A percentile compares a stretch with the other conserved stretches of the same genome.
These are phyloP conservation scores for Eryngium alpinum DNA, from an alignment of 140 eudicot genomes.

Conservation along the genomic window DNA sequence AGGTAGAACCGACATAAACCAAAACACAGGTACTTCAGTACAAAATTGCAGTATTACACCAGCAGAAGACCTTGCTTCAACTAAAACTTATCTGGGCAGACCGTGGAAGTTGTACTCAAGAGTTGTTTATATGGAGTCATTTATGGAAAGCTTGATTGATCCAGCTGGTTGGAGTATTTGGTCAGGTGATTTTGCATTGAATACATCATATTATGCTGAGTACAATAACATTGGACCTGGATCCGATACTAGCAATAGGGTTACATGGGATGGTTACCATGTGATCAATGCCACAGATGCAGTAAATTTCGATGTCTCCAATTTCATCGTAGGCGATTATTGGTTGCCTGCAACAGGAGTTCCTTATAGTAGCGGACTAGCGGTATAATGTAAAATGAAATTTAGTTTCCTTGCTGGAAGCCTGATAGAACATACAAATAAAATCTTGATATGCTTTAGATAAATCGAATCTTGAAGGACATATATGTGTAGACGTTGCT, in stretches of 20 bases:
- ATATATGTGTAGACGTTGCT: no score
- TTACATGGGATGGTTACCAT: neutral
- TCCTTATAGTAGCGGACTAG: neutral
- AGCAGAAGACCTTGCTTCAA: neutral
- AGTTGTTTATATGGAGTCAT: constrained; percentile 4
- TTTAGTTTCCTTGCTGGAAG: neutral
- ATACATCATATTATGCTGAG: constrained; percentile 1
- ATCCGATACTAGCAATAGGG: neutral
- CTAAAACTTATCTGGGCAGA: constrained; percentile 4
- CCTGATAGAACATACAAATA: no score
- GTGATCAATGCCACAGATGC: constrained; percentile 5
- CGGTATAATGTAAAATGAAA: neutral
- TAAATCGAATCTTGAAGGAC: no score
- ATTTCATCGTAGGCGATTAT: neutral
- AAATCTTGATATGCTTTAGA: no score
- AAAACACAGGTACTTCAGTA: constrained; percentile 3
- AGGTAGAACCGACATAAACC: constrained; percentile 4
- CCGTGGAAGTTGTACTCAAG: constrained; percentile 5
- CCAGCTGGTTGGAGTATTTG: constrained; percentile 5
- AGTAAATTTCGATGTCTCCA: neutral
- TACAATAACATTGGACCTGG: neutral
- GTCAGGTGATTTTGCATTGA: constrained; percentile 9
- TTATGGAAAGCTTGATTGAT: neutral
- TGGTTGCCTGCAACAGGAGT: constrained; percentile 12
- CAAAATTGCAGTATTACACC: neutral